A percentile compares a stretch with the other conserved stretches of the same genome.
Conservation (phyloP, 2,329 filamentous ascomycete genomes). For the Aquanectria penicillioides region DNA sequence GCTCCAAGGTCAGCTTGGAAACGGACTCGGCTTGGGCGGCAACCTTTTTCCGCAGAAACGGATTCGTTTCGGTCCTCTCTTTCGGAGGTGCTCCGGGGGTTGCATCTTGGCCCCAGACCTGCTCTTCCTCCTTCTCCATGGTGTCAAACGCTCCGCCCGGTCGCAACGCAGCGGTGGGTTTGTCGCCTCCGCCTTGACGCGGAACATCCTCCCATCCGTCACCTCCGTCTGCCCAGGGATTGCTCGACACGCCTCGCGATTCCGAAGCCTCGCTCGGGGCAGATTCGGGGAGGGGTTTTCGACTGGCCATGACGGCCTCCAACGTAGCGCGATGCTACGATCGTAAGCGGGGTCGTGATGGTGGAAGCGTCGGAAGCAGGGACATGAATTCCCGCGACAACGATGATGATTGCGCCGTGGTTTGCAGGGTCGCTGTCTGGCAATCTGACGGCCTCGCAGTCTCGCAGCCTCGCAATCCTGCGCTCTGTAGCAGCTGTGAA, state of each 20-base stretch:
- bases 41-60: conserved; percentile 62
- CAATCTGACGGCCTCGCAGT: not conserved
- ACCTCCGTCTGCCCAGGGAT: conserved; percentile 39
- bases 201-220: conserved; percentile 38
- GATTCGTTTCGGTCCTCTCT: conserved; percentile 58
- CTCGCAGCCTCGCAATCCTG: not conserved
- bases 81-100: not conserved
- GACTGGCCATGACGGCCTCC: conserved; percentile 23
- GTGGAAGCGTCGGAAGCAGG: conserved; percentile 16
- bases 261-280: conserved; percentile 16
- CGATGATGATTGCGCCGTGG: not conserved
- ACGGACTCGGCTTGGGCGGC: conserved; percentile 48
- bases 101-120: conserved; percentile 45
- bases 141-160: conserved; percentile 42
- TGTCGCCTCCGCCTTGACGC: conserved; percentile 22
- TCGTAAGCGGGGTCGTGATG: conserved; percentile 23
- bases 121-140: conserved; percentile 42
- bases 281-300: conserved; percentile 12
- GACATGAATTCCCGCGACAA: conserved; percentile 17
- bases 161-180: conserved; percentile 44
- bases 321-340: conserved; percentile 19
- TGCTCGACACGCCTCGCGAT: conserved; percentile 28
- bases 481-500: not conserved
- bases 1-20: conserved; percentile 55
- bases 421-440: not conserved